A percentile compares a stretch with the other conserved stretches of the same genome.
These are phyloP conservation scores for Tricladium varicosporioides DNA, from an alignment of 2,329 filamentous ascomycete genomes.

Conservation along the genomic window DNA sequence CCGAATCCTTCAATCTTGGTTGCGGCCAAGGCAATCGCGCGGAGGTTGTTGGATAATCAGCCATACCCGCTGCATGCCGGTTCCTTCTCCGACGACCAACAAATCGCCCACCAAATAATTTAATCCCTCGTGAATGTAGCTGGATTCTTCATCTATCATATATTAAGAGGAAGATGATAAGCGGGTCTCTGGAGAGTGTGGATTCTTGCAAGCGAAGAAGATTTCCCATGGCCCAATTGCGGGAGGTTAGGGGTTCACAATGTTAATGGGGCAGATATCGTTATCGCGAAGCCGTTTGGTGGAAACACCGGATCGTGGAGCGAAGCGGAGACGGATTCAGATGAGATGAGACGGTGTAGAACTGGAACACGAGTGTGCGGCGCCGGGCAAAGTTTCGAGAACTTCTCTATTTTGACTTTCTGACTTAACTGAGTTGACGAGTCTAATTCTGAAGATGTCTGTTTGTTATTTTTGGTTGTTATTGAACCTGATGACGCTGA, in stretches of 20 bases:
- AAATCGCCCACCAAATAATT: neutral
- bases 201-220: too few relatives aligned
- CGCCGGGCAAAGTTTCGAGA: neutral
- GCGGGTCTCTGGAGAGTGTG: neutral
- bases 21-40: neutral
- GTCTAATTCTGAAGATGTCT: neutral
- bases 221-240: neutral
- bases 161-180: neutral
- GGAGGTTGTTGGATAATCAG: neutral
- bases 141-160: neutral
- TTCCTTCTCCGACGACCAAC: neutral
- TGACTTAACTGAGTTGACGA: too few relatives aligned
- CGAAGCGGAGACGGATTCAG: neutral
- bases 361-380: neutral
- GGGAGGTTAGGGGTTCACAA: neutral
- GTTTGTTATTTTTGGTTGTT: neutral
- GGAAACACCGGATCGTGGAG: neutral
- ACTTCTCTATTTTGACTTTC: neutral
- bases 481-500: neutral
- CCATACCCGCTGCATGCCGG: neutral
- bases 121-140: neutral
- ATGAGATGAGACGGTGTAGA: neutral
- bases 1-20: neutral
- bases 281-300: neutral
- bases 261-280: neutral